Conservation (phyloP, 2,329 filamentous ascomycete species). For the Cryphonectria naterciae region DNA sequence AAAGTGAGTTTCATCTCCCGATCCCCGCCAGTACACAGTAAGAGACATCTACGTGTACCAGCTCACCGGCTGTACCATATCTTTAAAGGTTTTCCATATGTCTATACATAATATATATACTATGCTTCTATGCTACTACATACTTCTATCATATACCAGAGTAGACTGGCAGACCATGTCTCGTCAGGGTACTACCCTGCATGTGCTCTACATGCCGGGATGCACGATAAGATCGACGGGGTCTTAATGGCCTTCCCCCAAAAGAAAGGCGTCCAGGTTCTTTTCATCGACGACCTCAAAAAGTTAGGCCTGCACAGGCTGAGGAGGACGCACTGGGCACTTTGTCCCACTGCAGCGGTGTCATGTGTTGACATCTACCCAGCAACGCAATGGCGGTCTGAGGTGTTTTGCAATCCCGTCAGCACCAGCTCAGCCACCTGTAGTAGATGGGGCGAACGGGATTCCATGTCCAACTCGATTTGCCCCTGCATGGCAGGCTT, state of each 20-base stretch:
- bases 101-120: neutral
- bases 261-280: neutral
- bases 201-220: neutral
- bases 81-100: neutral
- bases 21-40: neutral
- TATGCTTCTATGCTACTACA: neutral
- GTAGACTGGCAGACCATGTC: conserved; percentile 5
- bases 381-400: neutral
- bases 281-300: neutral
- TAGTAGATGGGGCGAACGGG: neutral
- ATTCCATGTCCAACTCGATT: neutral
- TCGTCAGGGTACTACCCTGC: conserved; percentile 7
- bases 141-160: too few relatives aligned
- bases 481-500: conserved; percentile 4
- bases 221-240: conserved; percentile 1
- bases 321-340: neutral
- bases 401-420: neutral
- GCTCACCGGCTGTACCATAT: neutral
- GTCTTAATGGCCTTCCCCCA: neutral
- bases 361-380: neutral
- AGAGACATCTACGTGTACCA: too few relatives aligned
- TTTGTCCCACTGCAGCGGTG: neutral
- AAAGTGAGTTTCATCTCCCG: neutral
- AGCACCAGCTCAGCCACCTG: neutral
- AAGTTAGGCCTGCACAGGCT: neutral